phyloP scores from a whole-genome alignment of 1,139 yeast species.

The Zhuliangozyma parablackwelliae region DNA sequence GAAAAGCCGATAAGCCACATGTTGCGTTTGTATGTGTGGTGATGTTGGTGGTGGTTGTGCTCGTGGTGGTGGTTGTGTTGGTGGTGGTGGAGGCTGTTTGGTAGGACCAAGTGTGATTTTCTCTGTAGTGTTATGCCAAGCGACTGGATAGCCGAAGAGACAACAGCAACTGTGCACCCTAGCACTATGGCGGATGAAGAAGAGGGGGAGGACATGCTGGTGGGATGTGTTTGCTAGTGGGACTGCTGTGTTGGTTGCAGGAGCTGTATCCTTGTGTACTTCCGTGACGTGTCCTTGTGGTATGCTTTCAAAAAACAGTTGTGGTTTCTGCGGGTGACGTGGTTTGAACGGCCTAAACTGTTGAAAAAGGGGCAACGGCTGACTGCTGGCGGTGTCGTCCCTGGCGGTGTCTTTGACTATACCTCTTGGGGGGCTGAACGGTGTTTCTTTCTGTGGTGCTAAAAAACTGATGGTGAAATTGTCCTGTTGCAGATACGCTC shows the following conservation, averaged over 20 bases:
- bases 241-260: neutral
- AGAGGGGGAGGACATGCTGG: neutral
- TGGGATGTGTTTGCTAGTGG: neutral
- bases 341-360: neutral
- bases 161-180: conserved; percentile 73
- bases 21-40: conserved; percentile 46
- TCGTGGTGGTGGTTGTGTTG: conserved; percentile 8
- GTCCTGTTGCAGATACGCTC: no score
- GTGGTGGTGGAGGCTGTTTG: conserved; percentile 8
- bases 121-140: conserved; percentile 81
- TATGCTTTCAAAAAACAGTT: no score
- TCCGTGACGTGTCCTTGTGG: no score
- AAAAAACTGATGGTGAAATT: no score
- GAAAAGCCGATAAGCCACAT: conserved; percentile 76
- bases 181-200: conserved; percentile 25
- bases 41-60: conserved; percentile 19
- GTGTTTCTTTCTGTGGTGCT: no score
- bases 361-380: neutral
- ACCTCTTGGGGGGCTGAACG: no score
- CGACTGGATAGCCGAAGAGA: conserved; percentile 79
- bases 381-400: no score
- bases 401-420: no score
- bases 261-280: neutral
- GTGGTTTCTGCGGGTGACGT: neutral
- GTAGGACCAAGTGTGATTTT: conserved; percentile 57